Percentiles rank a stretch among this genome's conserved stretches.
Conservation (phyloP, 345 rosid genomes). For the Citrus trifoliata region DNA sequence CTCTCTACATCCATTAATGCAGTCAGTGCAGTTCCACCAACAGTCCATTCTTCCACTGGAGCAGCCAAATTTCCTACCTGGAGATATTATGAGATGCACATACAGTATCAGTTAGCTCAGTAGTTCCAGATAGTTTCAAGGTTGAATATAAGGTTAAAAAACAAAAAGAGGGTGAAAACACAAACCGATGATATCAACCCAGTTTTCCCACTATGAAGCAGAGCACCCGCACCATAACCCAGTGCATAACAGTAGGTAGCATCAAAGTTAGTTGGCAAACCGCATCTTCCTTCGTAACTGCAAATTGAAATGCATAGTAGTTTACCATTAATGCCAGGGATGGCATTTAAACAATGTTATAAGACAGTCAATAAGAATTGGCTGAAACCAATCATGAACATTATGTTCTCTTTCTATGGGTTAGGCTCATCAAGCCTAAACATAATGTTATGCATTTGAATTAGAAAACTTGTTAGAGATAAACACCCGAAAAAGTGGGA, state of each 20-base stretch:
- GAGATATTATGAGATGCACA: slow-evolving; percentile 2
- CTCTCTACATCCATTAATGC: slow-evolving; percentile 98
- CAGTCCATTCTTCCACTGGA: slow-evolving; percentile 91
- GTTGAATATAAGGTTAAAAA: neutral
- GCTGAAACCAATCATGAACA: neutral
- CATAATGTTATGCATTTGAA: neutral
- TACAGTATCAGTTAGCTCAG: neutral
- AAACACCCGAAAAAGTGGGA: slow-evolving; percentile 95
- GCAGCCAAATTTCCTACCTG: slow-evolving; percentile 93
- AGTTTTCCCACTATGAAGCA: slow-evolving; percentile 81
- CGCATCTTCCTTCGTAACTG: slow-evolving; percentile 98
- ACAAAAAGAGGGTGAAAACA: slow-evolving; percentile 2
- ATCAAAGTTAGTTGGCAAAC: slow-evolving; percentile 94
- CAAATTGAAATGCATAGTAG: slow-evolving; percentile 5
- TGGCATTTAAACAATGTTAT: neutral
- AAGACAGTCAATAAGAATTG: neutral
- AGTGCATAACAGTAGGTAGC: slow-evolving; percentile 86
- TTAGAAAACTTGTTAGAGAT: neutral
- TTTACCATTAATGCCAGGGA: neutral
- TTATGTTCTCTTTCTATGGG: neutral
- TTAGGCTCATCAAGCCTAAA: neutral
- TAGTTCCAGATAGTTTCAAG: neutral
- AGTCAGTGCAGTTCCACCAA: slow-evolving; percentile 87
- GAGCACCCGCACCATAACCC: slow-evolving; percentile 90
- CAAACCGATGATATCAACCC: slow-evolving; percentile 88